A percentile compares a stretch with the other conserved stretches of the same genome.
Conservation (phyloP, 2,329 filamentous ascomycete species). For the Exophiala calicioides region DNA sequence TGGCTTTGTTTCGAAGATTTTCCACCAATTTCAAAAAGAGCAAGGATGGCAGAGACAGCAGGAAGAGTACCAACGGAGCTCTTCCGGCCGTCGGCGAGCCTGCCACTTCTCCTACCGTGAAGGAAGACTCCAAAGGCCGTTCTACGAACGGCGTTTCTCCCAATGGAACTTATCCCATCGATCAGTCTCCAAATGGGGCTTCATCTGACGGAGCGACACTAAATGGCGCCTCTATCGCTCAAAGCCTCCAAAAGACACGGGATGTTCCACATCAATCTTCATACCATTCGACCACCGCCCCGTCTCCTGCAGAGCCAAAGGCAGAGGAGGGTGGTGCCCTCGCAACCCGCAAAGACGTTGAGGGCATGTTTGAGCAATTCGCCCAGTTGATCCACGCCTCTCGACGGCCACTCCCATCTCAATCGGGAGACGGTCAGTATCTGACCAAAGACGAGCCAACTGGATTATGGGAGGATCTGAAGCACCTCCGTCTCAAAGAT, state of each 20-base stretch:
- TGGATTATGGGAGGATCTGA: conserved; percentile 59
- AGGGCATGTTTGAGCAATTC: conserved; percentile 46
- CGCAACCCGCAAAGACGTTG: conserved; percentile 44
- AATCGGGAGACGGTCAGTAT: conserved; percentile 65
- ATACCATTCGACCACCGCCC: conserved; percentile 1
- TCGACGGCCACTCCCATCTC: conserved; percentile 62
- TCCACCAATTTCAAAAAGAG: no score
- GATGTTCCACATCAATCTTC: conserved; percentile 12
- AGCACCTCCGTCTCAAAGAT: conserved; percentile 58
- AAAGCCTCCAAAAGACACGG: conserved; percentile 22
- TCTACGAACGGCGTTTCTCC: no score
- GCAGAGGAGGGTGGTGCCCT: conserved; percentile 31
- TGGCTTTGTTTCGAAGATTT: no score
- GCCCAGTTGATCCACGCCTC: conserved; percentile 55
- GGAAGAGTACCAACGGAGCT: no score
- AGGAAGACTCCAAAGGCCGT: no score
- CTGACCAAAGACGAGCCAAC: conserved; percentile 51
- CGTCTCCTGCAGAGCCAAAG: conserved; percentile 3
- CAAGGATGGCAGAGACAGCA: no score
- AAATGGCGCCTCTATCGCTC: conserved; percentile 17
- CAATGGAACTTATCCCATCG: no score
- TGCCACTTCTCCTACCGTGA: no score
- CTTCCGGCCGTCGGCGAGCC: no score
- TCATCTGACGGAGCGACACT: no score
- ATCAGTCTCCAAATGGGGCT: no score